Percentiles rank a stretch among this genome's conserved stretches.
Conservation (phyloP, 495 filamentous ascomycete species). For the Hypoxylon fuscum region DNA sequence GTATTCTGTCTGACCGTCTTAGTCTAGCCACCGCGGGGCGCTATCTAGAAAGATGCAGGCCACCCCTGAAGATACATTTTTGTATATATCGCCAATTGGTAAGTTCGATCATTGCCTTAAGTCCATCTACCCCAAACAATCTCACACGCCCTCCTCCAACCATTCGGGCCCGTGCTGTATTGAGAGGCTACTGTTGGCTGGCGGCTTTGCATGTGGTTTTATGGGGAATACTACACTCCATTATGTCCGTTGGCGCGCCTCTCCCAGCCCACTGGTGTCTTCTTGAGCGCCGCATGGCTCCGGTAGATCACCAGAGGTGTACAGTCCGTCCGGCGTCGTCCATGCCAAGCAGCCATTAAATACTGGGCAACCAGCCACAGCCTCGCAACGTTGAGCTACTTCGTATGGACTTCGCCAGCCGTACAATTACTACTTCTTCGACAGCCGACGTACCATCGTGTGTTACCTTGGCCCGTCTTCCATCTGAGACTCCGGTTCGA, state of each 20-base stretch:
- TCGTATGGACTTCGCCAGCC: conserved; percentile 21
- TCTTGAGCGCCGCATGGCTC: conserved; percentile 35
- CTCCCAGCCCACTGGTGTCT: conserved; percentile 36
- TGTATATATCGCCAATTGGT: conserved; percentile 62
- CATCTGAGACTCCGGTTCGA: conserved; percentile 8
- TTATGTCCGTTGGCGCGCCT: conserved; percentile 36
- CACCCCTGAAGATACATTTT: conserved; percentile 55
- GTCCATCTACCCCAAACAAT: conserved; percentile 34
- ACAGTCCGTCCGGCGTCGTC: background rate
- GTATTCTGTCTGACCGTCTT: conserved; percentile 33
- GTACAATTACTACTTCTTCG: conserved; percentile 22
- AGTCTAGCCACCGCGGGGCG: conserved; percentile 30
- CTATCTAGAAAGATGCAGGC: conserved; percentile 47
- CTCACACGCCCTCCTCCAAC: conserved; percentile 50
- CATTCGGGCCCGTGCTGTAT: conserved; percentile 55
- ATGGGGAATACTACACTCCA: conserved; percentile 39
- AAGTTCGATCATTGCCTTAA: conserved; percentile 46
- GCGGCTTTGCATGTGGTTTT: conserved; percentile 39
- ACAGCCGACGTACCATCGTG: conserved; percentile 33
- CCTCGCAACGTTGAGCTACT: conserved; percentile 19
- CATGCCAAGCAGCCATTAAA: conserved; percentile 34
- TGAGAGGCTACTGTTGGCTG: conserved; percentile 50
- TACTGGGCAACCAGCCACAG: conserved; percentile 27
- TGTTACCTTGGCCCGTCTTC: conserved; percentile 26
- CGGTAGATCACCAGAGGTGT: conserved; percentile 17